Evolutionary conservation across 108 stramenopile species (phyloP).

Genomic region (Seminavis robusta): DNA sequence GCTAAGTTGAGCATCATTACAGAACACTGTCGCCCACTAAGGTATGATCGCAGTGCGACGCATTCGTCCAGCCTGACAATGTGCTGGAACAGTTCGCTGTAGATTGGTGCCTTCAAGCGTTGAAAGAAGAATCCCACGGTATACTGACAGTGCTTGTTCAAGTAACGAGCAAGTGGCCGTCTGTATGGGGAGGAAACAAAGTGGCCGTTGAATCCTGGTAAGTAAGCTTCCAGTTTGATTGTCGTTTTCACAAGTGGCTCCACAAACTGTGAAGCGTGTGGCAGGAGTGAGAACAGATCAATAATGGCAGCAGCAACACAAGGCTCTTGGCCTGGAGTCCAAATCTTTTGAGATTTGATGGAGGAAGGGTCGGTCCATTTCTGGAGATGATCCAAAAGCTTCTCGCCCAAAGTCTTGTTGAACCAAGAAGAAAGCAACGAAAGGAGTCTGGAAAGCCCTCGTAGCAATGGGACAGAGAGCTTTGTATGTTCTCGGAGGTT

Average conservation of each 20-base stretch:
- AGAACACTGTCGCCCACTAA: conserved; percentile 58
- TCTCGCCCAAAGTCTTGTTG: conserved; percentile 82
- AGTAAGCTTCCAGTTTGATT: conserved; percentile 62
- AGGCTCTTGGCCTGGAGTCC: conserved; percentile 73
- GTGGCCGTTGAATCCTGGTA: conserved; percentile 49
- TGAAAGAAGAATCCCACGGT: conserved; percentile 78
- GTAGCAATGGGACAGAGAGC: conserved; percentile 59
- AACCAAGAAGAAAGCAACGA: conserved; percentile 81
- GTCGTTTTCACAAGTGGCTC: conserved; percentile 78
- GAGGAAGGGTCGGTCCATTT: conserved; percentile 71
- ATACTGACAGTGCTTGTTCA: conserved; percentile 69
- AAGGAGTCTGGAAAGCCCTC: conserved; percentile 67
- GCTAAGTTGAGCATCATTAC: conserved; percentile 70
- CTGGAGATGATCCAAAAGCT: conserved; percentile 78
- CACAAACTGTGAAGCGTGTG: conserved; percentile 74
- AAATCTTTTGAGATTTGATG: conserved; percentile 52
- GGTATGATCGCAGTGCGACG: conserved; percentile 44
- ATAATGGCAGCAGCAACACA: conserved; percentile 75
- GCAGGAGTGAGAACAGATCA: conserved; percentile 65
- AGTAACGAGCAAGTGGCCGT: conserved; percentile 65
- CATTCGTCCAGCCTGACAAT: conserved; percentile 58
- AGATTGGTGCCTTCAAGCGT: conserved; percentile 69
- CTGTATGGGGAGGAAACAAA: conserved; percentile 58
- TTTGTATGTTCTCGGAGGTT: conserved; percentile 77
- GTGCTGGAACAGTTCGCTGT: conserved; percentile 72